phyloP scores from a whole-genome alignment of 495 filamentous ascomycete species.

The Pyronema omphalodes region DNA sequence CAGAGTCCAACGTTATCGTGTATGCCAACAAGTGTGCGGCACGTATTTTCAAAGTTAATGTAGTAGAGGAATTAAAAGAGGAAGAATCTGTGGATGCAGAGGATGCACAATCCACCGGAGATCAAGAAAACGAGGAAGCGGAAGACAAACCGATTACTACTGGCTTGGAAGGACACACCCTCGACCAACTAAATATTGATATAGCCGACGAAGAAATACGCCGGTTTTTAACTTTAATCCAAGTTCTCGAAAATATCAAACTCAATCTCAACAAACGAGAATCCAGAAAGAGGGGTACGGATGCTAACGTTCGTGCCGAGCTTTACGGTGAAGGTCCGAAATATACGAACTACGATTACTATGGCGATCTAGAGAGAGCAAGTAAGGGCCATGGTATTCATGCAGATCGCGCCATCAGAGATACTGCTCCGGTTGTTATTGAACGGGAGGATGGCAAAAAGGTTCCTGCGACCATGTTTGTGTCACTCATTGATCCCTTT shows the following conservation, averaged over 20 bases:
- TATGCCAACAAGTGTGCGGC: constrained; percentile 17
- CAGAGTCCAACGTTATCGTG: constrained; percentile 8
- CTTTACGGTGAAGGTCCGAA: constrained; percentile 13
- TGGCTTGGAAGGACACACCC: constrained; percentile 9
- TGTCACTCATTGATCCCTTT: constrained; percentile 4
- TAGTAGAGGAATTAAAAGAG: not conserved
- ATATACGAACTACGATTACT: constrained; percentile 6
- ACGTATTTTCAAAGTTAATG: not conserved
- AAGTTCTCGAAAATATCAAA: constrained; percentile 18
- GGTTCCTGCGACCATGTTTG: constrained; percentile 3
- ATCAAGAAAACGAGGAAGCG: not conserved
- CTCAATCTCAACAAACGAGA: constrained; percentile 8
- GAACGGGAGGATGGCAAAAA: not conserved
- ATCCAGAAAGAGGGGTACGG: constrained; percentile 10
- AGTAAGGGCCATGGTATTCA: not conserved
- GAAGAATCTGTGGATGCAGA: not conserved
- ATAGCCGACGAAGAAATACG: constrained; percentile 8
- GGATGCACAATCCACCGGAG: not conserved
- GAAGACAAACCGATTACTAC: not conserved
- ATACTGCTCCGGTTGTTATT: constrained; percentile 16
- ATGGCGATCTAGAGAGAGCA: not conserved
- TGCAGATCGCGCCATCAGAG: not conserved
- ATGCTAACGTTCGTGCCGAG: constrained; percentile 8
- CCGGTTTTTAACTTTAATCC: constrained; percentile 11
- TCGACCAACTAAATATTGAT: constrained; percentile 16